Percentiles rank a stretch among this genome's conserved stretches.
phyloP scores from a whole-genome alignment of 139 green algal genomes.

The Raphidocelis subcapitata region DNA sequence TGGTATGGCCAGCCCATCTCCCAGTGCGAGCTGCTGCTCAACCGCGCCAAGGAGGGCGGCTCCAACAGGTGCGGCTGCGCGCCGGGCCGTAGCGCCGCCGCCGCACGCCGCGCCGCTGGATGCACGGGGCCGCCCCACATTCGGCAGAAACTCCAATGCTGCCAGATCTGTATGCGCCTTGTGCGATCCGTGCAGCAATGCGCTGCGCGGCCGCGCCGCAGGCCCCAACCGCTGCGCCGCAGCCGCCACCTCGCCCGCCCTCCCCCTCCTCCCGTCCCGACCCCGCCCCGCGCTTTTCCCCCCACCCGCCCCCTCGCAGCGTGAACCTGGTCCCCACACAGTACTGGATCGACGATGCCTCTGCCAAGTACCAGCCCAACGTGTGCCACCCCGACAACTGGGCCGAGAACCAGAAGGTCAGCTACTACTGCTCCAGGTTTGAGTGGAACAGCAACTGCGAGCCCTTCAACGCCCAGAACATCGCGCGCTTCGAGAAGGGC shows the following conservation, averaged over 20 bases:
- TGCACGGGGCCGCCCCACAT: no score
- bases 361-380: background rate
- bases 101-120: no score
- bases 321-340: conserved; percentile 29
- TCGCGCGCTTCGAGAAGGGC: no score
- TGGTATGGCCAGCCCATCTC: conserved; percentile 9
- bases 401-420: conserved; percentile 18
- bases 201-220: background rate
- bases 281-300: background rate
- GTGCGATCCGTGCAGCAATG: no score
- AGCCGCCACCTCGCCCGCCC: no score
- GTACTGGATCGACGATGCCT: conserved; percentile 28
- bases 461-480: no score
- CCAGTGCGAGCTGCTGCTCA: conserved; percentile 25
- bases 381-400: conserved; percentile 28
- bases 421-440: conserved; percentile 17
- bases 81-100: no score
- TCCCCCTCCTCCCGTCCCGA: background rate
- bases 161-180: no score
- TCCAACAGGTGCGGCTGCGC: background rate
- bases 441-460: conserved; percentile 7
- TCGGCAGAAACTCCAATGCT: no score
- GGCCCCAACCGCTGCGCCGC: no score
- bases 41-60: conserved; percentile 26
- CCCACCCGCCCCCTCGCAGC: background rate